Evolutionary conservation across 75 land plant genomes (phyloP), one percentile per base, ranked within the genome.

Genomic region (Pinus albicaulis): DNA sequence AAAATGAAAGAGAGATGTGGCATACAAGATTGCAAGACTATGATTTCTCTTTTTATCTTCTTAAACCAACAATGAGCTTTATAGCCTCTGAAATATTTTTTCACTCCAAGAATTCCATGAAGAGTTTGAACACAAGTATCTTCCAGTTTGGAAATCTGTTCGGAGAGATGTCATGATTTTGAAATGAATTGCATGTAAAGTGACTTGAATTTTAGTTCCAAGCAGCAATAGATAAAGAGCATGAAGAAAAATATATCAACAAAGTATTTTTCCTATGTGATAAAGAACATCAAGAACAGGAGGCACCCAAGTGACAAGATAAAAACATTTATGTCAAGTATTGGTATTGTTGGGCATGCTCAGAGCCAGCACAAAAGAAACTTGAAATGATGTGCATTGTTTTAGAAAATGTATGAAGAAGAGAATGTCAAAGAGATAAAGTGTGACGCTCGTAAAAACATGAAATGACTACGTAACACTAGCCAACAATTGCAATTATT

Each of bases 1-100:
- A n/a, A 68, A 68, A 11, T 3, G 38, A 38, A 20, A 10, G 10
- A 68, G 19, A 55, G 55, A 68, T 59, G 60, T 57, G 55, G n/a
- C 87, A 81, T 91, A 98, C 99, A 83, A 78, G 98, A 88, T 80
- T 95, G 99, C 75, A 95, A 48, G 22, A 81, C 61, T 10, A 76
- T 78, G 44, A 79, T 81, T 76, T 84, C 89, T 56, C 60, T 71
- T 57, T 86, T 91, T 22, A 91, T 84, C 53, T 81, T 76, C 65
- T 77, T 53, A 77, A 80, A 82, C 68, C 73, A 52, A 31, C 76
- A 57, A 20, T 91, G 93, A 73, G 89, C 94, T 72, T 65, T 81
- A 52, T 80, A 77, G 66, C 92, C 95, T 76, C 89, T 91, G 75
- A 88, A 89, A 55, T 53, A 77, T 25, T 85, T 91, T 55, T 98